phyloP scores from a whole-genome alignment of 306 rosid species.

The Rosa rugosa region DNA sequence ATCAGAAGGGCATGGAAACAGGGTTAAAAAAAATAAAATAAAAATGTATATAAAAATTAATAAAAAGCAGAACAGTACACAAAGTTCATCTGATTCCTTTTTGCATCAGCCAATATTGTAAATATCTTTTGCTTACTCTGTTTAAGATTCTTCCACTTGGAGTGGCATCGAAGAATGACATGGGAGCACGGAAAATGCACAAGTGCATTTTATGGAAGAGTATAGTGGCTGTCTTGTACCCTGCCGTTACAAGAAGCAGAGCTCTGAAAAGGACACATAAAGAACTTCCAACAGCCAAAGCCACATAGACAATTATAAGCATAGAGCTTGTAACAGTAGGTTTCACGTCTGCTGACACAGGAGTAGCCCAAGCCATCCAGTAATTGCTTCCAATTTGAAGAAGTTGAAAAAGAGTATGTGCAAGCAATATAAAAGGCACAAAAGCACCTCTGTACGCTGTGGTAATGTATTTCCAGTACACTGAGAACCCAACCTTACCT shows the following conservation, averaged over 20 bases:
- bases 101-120: not conserved
- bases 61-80: too few species aligned
- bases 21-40: not conserved
- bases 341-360: slow-evolving; percentile 55
- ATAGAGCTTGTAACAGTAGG: slow-evolving; percentile 43
- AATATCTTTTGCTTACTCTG: slow-evolving; percentile 45
- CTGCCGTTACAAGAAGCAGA: slow-evolving; percentile 51
- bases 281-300: slow-evolving; percentile 69
- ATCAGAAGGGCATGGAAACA: not conserved
- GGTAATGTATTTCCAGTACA: slow-evolving; percentile 72
- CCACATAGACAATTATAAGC: slow-evolving; percentile 59
- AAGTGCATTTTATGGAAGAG: slow-evolving; percentile 79
- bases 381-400: slow-evolving; percentile 91
- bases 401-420: slow-evolving; percentile 57
- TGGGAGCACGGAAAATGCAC: slow-evolving; percentile 77
- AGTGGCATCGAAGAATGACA: slow-evolving; percentile 90
- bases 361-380: slow-evolving; percentile 97
- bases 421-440: slow-evolving; percentile 68
- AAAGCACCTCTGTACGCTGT: slow-evolving; percentile 79
- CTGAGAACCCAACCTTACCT: slow-evolving; percentile 70
- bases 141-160: slow-evolving; percentile 84
- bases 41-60: too few species aligned
- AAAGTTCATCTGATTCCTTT: not conserved
- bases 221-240: slow-evolving; percentile 65
- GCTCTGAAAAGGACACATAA: slow-evolving; percentile 52